Conservation (phyloP, 495 filamentous ascomycete genomes). For the Delitschia confertaspora region DNA sequence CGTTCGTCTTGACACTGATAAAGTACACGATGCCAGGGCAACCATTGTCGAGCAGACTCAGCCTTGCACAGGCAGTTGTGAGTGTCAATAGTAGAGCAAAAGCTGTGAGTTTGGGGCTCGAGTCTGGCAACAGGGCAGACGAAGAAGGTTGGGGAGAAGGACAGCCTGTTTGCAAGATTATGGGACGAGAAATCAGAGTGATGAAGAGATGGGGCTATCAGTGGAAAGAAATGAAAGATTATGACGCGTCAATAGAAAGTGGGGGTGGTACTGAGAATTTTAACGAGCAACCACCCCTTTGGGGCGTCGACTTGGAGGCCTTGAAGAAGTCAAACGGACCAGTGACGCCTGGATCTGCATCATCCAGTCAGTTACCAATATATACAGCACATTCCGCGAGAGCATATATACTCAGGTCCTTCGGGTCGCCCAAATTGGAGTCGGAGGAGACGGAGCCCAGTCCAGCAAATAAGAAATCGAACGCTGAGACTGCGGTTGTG, state of each 20-base stretch:
- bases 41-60: constrained; percentile 69
- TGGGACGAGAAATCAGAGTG: constrained; percentile 63
- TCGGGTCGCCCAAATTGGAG: constrained; percentile 36
- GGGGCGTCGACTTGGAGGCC: constrained; percentile 71
- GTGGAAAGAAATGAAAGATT: no score
- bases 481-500: constrained; percentile 28
- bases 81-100: constrained; percentile 68
- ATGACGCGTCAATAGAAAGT: constrained; percentile 34
- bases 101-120: constrained; percentile 63
- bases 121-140: constrained; percentile 56
- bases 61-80: constrained; percentile 69
- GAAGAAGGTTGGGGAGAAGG: constrained; percentile 66
- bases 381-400: constrained; percentile 56
- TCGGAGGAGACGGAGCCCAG: constrained; percentile 1
- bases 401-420: constrained; percentile 52
- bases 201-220: constrained; percentile 71
- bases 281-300: constrained; percentile 42
- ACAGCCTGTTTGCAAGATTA: constrained; percentile 58
- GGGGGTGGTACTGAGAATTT: constrained; percentile 30
- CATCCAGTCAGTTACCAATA: constrained; percentile 47
- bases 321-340: constrained; percentile 40
- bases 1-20: constrained; percentile 64
- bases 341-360: constrained; percentile 6
- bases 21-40: constrained; percentile 76
- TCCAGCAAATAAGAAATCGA: constrained; percentile 33